Conservation (phyloP, 176 grass and related monocot genomes). For the Puccinellia tenuiflora region DNA sequence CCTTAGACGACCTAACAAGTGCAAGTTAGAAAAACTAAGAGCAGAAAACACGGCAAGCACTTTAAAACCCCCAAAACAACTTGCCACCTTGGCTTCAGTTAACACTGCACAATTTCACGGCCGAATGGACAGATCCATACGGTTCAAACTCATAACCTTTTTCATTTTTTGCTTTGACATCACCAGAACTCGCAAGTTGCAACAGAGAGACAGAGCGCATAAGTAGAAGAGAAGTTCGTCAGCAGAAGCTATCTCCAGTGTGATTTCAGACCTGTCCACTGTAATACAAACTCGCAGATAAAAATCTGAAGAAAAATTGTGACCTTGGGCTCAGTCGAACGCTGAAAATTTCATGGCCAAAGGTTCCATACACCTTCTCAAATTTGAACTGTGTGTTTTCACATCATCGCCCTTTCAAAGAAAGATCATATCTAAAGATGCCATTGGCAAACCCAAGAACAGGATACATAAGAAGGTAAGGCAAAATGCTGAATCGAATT, state of each 20-base stretch:
- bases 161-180: neutral
- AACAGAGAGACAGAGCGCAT: neutral
- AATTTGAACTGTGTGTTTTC: neutral
- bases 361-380: neutral
- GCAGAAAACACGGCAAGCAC: neutral
- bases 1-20: neutral
- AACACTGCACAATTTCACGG: neutral
- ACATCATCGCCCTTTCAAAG: neutral
- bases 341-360: neutral
- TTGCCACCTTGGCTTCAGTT: neutral
- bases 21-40: neutral
- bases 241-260: neutral
- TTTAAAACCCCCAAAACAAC: neutral
- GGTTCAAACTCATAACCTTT: neutral
- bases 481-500: too few species aligned
- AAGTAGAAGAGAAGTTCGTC: too few species aligned
- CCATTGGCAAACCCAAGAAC: neutral
- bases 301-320: neutral
- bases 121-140: neutral
- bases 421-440: neutral
- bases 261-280: neutral
- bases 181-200: neutral
- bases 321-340: neutral
- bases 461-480: neutral
- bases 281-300: neutral